Base-by-base conservation (phyloP, 345 rosid species). In the Clarkia xantiana region DNA sequence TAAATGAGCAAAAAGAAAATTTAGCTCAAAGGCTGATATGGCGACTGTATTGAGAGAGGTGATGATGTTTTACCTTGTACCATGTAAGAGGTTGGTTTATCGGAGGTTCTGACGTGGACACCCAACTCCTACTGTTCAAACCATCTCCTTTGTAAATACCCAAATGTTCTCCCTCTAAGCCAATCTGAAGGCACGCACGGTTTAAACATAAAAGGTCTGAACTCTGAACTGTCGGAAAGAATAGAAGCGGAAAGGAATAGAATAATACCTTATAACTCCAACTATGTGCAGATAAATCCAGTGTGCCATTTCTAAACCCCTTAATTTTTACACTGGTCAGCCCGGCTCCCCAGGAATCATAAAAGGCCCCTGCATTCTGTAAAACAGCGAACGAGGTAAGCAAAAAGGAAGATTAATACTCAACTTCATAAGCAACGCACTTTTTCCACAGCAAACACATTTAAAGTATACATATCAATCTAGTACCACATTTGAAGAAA, bases 361-460 rank as follows among this genome's bases (percentile, higher is more conserved):
- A 86, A 67, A 60, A 71, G 19, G 86, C 54, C 55, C 98, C 98
- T 42, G 93, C 98, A 70, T 74, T 91, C 98, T 86, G 70, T 60
- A 63, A 65, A 51, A 5, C 7, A 29, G 9, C 36, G 8, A 29
- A 29, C 36, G 7, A 29, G 36, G 7, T 29, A 29, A 29, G 4
- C 8, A 29, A 7, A 29, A 1, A 29, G 36, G 36, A 29, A 2
- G 36, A 29, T 29, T 29, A 3, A 29, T 7, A 29, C 36, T 3
- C 6, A 10, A 29, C 9, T 5, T 29, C 36, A 29, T 5, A 7
- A 29, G 36, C 1, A 29, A 29, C 5, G 6, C 36, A 10, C 36
- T 2, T 29, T 3, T 29, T 5, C 36, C 36, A 29, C 9, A 29
- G 36, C 36, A 29, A 29, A 29, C 36, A 29, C 29, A 23, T 3